phyloP scores from a whole-genome alignment of 2,329 filamentous ascomycete species.

The Colletotrichum sublineola region DNA sequence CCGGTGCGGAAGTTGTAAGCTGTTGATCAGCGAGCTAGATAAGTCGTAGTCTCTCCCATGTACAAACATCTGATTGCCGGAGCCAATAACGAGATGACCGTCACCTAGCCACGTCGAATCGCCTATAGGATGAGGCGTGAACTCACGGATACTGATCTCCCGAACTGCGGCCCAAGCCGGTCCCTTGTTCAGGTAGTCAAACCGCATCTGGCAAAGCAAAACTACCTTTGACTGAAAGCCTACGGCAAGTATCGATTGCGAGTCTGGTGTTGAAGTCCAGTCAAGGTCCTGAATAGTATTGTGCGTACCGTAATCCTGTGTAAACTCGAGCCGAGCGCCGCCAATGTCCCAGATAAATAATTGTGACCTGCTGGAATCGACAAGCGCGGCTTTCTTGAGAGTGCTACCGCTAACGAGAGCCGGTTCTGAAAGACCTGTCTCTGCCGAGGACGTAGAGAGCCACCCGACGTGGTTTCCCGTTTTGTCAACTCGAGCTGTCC shows the following conservation, averaged over 20 bases:
- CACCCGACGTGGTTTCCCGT: conserved; percentile 77
- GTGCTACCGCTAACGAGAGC: conserved; percentile 87
- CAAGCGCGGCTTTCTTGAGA: conserved; percentile 87
- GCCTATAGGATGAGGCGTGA: conserved; percentile 90
- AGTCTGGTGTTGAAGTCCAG: conserved; percentile 93
- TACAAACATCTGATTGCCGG: conserved; percentile 91
- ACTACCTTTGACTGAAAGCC: conserved; percentile 90
- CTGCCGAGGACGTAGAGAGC: conserved; percentile 84
- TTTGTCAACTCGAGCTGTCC: conserved; percentile 82
- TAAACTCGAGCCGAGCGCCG: conserved; percentile 84
- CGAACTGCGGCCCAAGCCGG: conserved; percentile 91
- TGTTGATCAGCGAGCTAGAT: conserved; percentile 70
- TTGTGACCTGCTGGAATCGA: conserved; percentile 78
- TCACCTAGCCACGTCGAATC: conserved; percentile 92
- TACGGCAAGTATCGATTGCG: conserved; percentile 90
- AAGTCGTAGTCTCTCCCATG: conserved; percentile 81
- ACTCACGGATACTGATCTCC: conserved; percentile 83
- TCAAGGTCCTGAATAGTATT: conserved; percentile 88
- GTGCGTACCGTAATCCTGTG: conserved; percentile 78
- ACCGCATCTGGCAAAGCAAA: conserved; percentile 87
- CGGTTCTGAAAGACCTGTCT: conserved; percentile 80
- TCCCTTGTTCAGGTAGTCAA: conserved; percentile 89
- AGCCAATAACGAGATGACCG: conserved; percentile 87
- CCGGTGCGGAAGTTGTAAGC: conserved; percentile 61
- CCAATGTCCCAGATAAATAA: conserved; percentile 93